Base-by-base conservation (phyloP, 2,329 filamentous ascomycete genomes). In the Exophiala xenobiotica region DNA sequence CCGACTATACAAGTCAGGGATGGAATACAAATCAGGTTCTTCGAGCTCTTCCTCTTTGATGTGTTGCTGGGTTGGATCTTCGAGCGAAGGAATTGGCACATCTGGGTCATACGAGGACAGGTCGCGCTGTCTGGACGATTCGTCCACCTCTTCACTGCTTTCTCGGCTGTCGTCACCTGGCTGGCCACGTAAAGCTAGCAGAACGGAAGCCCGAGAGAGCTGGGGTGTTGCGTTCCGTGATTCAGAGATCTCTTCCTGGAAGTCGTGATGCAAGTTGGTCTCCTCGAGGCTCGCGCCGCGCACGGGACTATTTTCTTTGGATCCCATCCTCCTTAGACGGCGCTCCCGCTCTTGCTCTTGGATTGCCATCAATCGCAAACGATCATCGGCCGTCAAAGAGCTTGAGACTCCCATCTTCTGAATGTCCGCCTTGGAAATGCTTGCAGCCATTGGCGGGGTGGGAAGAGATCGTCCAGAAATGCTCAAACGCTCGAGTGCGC, bases 21-120 rank as follows among this genome's bases (percentile, higher is more conserved):
- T 83, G 6, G 78, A 77, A 61, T 87, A 87, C 39, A 86, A 74
- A 64, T 89, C 84, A 11, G 79, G 72, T 8, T 80, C 70, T 43
- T 85, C 79, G 19, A 85, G 80, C 22, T 74, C 71, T 18, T 76
- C 74, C 63, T 86, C 78, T 61, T 86, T 88, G 64, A 91, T 83
- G 14, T 26, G 51, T 6, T 35, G 49, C 12, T 57, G 55, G 6
- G 59, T 62, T 3, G 58, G 60, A 59, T 83, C 83, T 69, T 96
- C 92, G 11, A 90, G 86, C 27, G 89, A 95, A 16, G 89, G 91
- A 61, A 96, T 89, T 0, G 92, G 88, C 33, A 93, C 81, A 67
- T 97, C 92, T 5, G 92, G 92, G 66, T 97, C 90, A 53, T 90
- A 78, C 7, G 57, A 41, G 46, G 43, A 31, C 38, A 41, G 37